phyloP scores from a whole-genome alignment of 768 basidiomycete genomes.

The Dictyophora rubrovolvata region DNA sequence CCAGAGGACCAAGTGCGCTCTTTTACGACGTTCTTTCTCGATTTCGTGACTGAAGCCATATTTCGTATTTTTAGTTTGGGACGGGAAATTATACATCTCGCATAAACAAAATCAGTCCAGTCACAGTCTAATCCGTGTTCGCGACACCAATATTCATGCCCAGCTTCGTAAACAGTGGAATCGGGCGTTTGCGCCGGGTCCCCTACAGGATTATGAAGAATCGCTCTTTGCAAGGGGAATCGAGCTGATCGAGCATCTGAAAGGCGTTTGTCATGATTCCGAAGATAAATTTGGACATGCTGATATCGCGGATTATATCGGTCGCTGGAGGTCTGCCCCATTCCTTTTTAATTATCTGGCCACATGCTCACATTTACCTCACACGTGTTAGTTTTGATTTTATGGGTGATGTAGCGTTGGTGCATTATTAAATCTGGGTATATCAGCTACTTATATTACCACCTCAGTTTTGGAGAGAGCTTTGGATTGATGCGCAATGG shows the following conservation, averaged over 20 bases:
- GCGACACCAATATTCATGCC: background rate
- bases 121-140: background rate
- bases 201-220: too few species aligned
- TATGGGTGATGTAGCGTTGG: slow-evolving; percentile 30
- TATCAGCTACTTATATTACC: background rate
- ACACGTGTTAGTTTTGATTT: slow-evolving; percentile 23
- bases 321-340: background rate
- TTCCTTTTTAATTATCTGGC: background rate
- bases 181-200: too few species aligned
- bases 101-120: too few species aligned
- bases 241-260: too few species aligned
- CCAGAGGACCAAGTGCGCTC: background rate
- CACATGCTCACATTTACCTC: too few species aligned
- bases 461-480: slow-evolving; percentile 26
- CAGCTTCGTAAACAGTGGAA: background rate
- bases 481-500: slow-evolving; percentile 28
- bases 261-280: too few species aligned
- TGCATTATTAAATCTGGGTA: background rate
- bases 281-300: too few species aligned
- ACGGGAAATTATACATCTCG: too few species aligned
- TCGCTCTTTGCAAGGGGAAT: too few species aligned
- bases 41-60: too few species aligned
- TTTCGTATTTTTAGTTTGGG: too few species aligned
- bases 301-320: background rate
- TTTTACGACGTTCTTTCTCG: too few species aligned